Conservation (phyloP, 495 filamentous ascomycete genomes). For the Filosporella fistucella region DNA sequence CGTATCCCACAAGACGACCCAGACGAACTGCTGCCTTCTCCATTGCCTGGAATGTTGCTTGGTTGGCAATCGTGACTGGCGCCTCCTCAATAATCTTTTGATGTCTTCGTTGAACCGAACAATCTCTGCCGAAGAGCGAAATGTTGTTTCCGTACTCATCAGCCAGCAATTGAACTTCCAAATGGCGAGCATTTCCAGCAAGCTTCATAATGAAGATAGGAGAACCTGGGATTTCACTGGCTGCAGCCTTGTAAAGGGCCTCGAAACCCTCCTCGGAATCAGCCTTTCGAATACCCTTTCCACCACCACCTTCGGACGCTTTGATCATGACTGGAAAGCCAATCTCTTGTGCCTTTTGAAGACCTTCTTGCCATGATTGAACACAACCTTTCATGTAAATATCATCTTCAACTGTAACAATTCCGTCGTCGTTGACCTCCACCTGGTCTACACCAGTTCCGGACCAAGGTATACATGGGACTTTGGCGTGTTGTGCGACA, state of each 20-base stretch:
- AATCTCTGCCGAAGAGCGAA: conserved; percentile 96
- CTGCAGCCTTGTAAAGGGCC: conserved; percentile 85
- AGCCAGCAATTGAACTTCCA: conserved; percentile 95
- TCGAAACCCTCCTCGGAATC: conserved; percentile 80
- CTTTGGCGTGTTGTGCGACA: conserved; percentile 93
- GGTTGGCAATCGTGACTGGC: conserved; percentile 91
- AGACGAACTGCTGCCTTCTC: conserved; percentile 94
- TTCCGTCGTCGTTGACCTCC: conserved; percentile 68
- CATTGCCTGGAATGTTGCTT: conserved; percentile 87
- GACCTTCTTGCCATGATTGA: conserved; percentile 78
- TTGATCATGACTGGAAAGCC: conserved; percentile 99
- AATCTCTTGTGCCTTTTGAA: conserved; percentile 81
- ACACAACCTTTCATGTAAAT: conserved; percentile 92
- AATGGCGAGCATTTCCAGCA: conserved; percentile 89
- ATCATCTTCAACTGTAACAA: conserved; percentile 86
- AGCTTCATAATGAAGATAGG: conserved; percentile 99
- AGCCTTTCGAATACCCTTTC: conserved; percentile 98
- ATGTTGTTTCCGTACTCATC: conserved; percentile 99
- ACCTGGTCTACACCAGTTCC: conserved; percentile 87
- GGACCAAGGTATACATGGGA: conserved; percentile 98
- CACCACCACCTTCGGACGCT: conserved; percentile 98
- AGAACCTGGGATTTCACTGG: conserved; percentile 97
- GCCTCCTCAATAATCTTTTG: conserved; percentile 99
- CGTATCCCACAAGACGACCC: conserved; percentile 91
- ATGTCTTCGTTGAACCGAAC: conserved; percentile 96